phyloP scores from a whole-genome alignment of 78 protist genomes.

The Creolimax fragrantissima region DNA sequence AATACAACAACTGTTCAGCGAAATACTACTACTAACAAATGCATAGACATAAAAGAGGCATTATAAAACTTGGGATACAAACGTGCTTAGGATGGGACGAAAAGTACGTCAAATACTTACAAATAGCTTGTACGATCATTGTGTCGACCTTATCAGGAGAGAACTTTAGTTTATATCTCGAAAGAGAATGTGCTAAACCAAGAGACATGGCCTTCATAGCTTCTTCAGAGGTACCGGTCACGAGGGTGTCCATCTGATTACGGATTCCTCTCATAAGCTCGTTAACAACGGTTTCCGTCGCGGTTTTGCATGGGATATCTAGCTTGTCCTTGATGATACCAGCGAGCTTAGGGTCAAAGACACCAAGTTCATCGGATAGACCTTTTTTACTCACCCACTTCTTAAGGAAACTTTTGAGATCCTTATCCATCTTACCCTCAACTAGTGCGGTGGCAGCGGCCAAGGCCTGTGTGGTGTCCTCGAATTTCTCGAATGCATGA shows the following conservation, averaged over 20 bases:
- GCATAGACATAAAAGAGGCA: too few species aligned
- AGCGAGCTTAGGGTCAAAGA: conserved; percentile 84
- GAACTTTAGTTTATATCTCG: conserved; percentile 93
- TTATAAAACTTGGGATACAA: too few species aligned
- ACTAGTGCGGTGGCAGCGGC: conserved; percentile 74
- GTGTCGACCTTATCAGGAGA: conserved; percentile 96
- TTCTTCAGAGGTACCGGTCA: conserved; percentile 32
- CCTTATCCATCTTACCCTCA: conserved; percentile 69
- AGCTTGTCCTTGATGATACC: conserved; percentile 73
- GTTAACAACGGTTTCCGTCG: conserved; percentile 21
- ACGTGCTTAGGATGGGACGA: too few species aligned
- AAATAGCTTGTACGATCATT: conserved; percentile 96
- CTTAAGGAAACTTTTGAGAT: conserved; percentile 73
- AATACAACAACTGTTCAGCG: too few species aligned
- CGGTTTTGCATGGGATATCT: conserved; percentile 40
- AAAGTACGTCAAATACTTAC: conserved; percentile 23
- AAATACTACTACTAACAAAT: too few species aligned
- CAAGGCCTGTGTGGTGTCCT: conserved; percentile 81
- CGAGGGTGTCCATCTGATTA: conserved; percentile 38
- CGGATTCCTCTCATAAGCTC: conserved; percentile 74
- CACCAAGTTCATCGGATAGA: conserved; percentile 68
- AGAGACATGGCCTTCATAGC: conserved; percentile 53
- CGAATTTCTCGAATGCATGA: conserved; percentile 76
- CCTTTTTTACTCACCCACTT: conserved; percentile 52
- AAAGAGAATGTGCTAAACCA: conserved; percentile 90